Evolutionary conservation across 2,329 filamentous ascomycete species (phyloP), one percentile per base, ranked within the genome.

Genomic region (Microascus cirrosus): DNA sequence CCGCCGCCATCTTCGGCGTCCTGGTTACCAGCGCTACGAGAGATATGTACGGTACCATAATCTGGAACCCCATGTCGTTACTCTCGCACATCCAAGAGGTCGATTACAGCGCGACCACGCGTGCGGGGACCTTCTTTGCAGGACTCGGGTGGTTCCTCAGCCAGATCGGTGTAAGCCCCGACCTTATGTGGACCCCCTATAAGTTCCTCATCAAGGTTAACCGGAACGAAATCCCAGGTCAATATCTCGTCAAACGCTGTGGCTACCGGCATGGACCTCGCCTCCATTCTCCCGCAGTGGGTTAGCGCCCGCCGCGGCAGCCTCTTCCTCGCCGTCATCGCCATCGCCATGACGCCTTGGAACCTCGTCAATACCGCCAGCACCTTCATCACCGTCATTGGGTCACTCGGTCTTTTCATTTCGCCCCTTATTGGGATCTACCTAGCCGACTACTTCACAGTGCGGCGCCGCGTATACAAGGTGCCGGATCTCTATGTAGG

Each of bases 401-500:
- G 64, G 13, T 63, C 62, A 13, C 66, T 65, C 56, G 62, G 60
- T 0, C 63, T 66, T 4, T 67, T 68, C 55, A 58, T 67, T 28
- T 63, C 59, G 2, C 65, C 65, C 8, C 54, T 68, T 15, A 62
- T 66, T 0, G 65, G 66, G 7, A 61, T 67, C 55, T 65, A 67
- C 62, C 62, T 66, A 32, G 60, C 60, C 8, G 65, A 67, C 54
- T 67, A 67, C 59, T 67, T 62, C 48, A n/a, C 65, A n/a, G 45
- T 67, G 24, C 69, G 71, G 6, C 64, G 65, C 2, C 66, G 68
- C 55, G 67, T 67, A 53, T 64, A 73, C 54, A 69, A 73, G 59
- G 62, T 73, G 24, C 67, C 67, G 10, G 69, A 71, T 52, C 59
- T 74, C 12, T 74, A 74, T 59, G 56, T 57, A 10, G 62, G 64